Base-by-base conservation (phyloP, 2,329 filamentous ascomycete genomes). In the Colletotrichum incanum region DNA sequence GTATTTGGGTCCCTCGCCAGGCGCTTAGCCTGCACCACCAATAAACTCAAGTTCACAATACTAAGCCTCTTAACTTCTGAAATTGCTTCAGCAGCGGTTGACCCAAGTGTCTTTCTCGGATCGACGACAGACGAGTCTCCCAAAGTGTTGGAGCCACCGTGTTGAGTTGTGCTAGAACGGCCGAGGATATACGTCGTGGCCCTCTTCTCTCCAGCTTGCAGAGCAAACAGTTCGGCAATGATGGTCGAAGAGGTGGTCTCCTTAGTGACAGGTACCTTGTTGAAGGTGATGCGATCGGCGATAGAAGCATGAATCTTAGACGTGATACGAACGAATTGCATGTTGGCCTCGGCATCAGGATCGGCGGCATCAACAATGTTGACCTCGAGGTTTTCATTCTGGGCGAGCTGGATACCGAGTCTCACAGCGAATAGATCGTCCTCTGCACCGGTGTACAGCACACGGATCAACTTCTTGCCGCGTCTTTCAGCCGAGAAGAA, bases 371-470 rank as follows among this genome's bases (percentile, higher is more conserved):
- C 45, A 8, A 47, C 45, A 7, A 47, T 23, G n/a, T 47, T 23
- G 20, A 71, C 62, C 11, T 71, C 67, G 8, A 71, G 63, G 11
- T 71, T 65, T 11, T 56, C 56, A 9, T 66, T 71, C 6, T 66
- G 62, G 3, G 67, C 67, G 18, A 71, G 49, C 26, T 71, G 67
- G 0, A 71, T 23, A 6, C 45, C 45, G 20, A 47, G n/a, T 23
- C 11, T n/a, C 45, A 47, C 45, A 8, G 45, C 45, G 45, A 11
- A 47, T 3, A 47, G 1, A 18, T 23, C 45, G n/a, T 47, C 45
- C 2, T 8, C 45, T 20, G 45, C 45, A 18, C 45, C 45, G 20
- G 20, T 47, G 45, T 47, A 47, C 18, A 47, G 45, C 7, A 47
- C 45, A 18, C 45, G 45, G 1, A 47, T 9, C 20, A 47, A 20